Evolutionary conservation across 2,329 filamentous ascomycete genomes (phyloP).

Genomic region (Zymoseptoria tritici): DNA sequence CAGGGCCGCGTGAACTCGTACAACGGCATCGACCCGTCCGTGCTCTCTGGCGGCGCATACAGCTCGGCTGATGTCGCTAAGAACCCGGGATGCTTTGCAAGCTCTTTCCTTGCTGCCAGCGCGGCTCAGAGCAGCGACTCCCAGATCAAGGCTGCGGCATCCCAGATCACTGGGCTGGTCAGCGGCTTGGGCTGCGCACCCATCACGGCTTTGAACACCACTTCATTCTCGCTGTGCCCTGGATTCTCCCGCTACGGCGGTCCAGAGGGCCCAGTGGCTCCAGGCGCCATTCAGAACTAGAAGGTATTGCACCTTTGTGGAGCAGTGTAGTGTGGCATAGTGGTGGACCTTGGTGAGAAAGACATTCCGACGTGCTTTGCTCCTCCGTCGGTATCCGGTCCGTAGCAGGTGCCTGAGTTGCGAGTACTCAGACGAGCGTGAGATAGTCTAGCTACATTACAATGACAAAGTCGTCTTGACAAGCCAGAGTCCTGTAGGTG

Average conservation of each 20-base stretch:
- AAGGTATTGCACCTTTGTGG: background rate
- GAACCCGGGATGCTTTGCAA: constrained; percentile 25
- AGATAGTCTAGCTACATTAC: background rate
- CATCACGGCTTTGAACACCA: constrained; percentile 22
- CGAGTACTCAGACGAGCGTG: background rate
- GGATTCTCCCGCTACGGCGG: constrained; percentile 25
- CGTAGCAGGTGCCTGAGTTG: background rate
- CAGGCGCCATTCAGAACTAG: constrained; percentile 21
- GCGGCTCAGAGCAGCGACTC: constrained; percentile 15
- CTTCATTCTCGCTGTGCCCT: constrained; percentile 21
- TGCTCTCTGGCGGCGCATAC: constrained; percentile 36
- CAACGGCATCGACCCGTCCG: constrained; percentile 26
- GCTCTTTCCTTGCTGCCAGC: constrained; percentile 15
- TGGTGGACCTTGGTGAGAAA: background rate
- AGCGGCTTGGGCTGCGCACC: constrained; percentile 13
- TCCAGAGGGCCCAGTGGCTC: constrained; percentile 21
- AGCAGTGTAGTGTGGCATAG: background rate
- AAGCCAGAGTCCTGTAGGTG: no score
- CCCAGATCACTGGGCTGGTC: constrained; percentile 7
- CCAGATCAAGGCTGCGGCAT: constrained; percentile 14
- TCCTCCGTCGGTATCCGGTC: background rate
- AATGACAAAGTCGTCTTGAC: background rate
- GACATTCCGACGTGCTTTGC: background rate
- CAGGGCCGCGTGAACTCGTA: constrained; percentile 30
- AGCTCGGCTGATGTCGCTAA: constrained; percentile 28